Conservation (phyloP, 2,329 filamentous ascomycete genomes). For the Arthrobotrys pseudoclavata region DNA sequence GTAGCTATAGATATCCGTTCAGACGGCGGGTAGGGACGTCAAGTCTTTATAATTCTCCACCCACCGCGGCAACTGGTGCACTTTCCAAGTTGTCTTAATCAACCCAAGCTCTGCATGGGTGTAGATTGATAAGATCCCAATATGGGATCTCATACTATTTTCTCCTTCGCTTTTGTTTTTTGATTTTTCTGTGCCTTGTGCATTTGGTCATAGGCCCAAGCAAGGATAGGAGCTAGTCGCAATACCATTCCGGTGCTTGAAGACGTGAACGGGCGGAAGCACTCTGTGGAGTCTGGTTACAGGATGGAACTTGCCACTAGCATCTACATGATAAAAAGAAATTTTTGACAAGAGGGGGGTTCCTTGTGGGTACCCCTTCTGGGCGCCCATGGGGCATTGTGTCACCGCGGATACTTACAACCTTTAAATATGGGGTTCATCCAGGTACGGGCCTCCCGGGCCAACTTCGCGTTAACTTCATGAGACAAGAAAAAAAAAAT, state of each 20-base stretch:
- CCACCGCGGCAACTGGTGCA: constrained; percentile 4
- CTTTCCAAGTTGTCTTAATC: constrained; percentile 26
- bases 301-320: constrained; percentile 24
- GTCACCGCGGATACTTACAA: constrained; percentile 21
- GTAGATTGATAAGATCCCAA: constrained; percentile 55
- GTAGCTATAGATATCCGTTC: constrained; percentile 10
- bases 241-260: constrained; percentile 41
- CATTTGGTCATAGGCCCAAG: constrained; percentile 15
- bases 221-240: constrained; percentile 32
- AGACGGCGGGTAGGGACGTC: constrained; percentile 19
- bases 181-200: constrained; percentile 2
- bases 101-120: constrained; percentile 25
- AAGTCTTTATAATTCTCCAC: constrained; percentile 25
- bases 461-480: neutral
- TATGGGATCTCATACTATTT: constrained; percentile 32
- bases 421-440: constrained; percentile 13
- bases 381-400: constrained; percentile 40
- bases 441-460: neutral
- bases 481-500: neutral
- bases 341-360: constrained; percentile 26
- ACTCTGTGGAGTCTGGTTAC: constrained; percentile 33
- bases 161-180: constrained; percentile 2
- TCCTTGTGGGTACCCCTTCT: constrained; percentile 43
- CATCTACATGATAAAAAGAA: constrained; percentile 38
- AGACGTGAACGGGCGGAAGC: constrained; percentile 36